Evolutionary conservation across 257 asterid genomes (phyloP), one percentile per base, ranked within the genome.

Genomic region (Solanum infundibuliforme): DNA sequence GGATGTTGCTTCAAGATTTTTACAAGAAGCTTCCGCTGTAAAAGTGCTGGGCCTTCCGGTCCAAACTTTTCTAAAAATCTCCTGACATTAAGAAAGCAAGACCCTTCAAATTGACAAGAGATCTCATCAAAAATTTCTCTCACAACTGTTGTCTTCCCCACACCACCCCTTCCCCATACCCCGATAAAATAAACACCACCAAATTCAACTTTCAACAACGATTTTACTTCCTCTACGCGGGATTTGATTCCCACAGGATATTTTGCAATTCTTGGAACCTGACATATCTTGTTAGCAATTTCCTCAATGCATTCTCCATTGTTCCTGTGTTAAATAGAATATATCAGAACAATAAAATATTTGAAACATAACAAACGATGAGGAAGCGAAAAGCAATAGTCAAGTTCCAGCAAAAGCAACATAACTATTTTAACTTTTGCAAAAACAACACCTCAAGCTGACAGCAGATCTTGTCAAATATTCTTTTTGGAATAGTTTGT

Each of bases 111-210:
- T 36, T 74, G 20, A 5, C 39, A 6, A 21, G 62, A 46, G 69
- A 74, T 20, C 12, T 75, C 21, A 7, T 87, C 39, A 60, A 74
- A 87, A 23, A 60, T 2, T 21, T 14, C 77, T 87, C 86, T 52
- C 1, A 23, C 88, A n/a, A 87, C 14, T 1, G 88, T 55, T 87
- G 88, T 87, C 69, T 87, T 87, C 82, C 88, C 88, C 2, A 86
- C 65, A 16, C 88, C 88, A 12, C 18, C 68, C 72, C 21, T 39
- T 12, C 85, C 88, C 31, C 27, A 39, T 20, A 58, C 0, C 62
- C 88, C 77, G 3, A 87, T 39, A 60, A 27, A 87, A 25, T 34
- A 41, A 58, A 87, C 88, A 18, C 41, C 85, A 6, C 68, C 21
- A 21, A 29, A 55, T 55, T 58, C 88, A 43, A 72, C 5, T 7